A percentile compares a stretch with the other conserved stretches of the same genome.
Evolutionary conservation across 495 filamentous ascomycete genomes (phyloP).

Genomic region (Emericellopsis terricola): DNA sequence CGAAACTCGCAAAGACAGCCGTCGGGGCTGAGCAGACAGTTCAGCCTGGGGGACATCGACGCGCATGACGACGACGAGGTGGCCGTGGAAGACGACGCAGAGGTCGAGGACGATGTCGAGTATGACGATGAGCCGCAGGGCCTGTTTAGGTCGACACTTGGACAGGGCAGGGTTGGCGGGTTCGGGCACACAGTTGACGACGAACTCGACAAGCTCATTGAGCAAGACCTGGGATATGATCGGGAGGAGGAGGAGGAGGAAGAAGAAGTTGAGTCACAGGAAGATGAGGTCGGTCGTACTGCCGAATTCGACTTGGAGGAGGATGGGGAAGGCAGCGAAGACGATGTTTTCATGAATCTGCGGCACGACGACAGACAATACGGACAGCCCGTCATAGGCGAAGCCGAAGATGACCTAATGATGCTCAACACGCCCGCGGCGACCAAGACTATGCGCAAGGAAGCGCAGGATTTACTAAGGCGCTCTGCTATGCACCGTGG

Average conservation of each 20-base stretch:
- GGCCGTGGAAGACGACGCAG: slow-evolving; percentile 12
- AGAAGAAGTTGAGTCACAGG: slow-evolving; percentile 18
- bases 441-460: slow-evolving; percentile 21
- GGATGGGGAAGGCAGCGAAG: slow-evolving; percentile 11
- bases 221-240: slow-evolving; percentile 2
- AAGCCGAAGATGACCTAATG: slow-evolving; percentile 23
- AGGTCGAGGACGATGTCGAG: slow-evolving; percentile 17
- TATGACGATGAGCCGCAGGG: slow-evolving; percentile 12
- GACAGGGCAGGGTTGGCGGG: slow-evolving; percentile 3
- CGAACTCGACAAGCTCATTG: slow-evolving; percentile 7
- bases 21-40: slow-evolving; percentile 17
- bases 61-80: slow-evolving; percentile 16
- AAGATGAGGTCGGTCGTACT: slow-evolving; percentile 8
- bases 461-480: slow-evolving; percentile 25
- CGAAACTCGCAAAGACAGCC: slow-evolving; percentile 17
- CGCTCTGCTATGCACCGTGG: slow-evolving; percentile 22
- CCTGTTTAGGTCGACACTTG: slow-evolving; percentile 7
- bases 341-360: slow-evolving; percentile 17
- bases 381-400: slow-evolving; percentile 7
- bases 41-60: slow-evolving; percentile 4
- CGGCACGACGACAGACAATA: slow-evolving; percentile 3
- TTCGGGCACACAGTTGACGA: slow-evolving; percentile 15
- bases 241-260: slow-evolving; percentile 13
- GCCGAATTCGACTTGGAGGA: slow-evolving; percentile 17
- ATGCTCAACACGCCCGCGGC: slow-evolving; percentile 28